Evolutionary conservation across 139 green algal species (phyloP).

Genomic region (Picochlorum sp.): DNA sequence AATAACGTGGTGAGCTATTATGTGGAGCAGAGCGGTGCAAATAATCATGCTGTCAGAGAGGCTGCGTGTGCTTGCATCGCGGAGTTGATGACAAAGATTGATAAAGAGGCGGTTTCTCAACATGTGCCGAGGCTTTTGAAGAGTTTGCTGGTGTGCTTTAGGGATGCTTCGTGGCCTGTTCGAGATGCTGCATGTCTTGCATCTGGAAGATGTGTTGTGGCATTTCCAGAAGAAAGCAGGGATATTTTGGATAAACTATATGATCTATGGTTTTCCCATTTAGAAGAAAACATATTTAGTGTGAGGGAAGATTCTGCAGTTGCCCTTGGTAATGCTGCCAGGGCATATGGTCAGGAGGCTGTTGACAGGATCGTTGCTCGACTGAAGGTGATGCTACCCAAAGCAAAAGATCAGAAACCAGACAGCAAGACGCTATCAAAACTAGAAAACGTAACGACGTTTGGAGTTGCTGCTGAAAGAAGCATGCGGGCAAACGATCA

Average conservation of each 20-base stretch:
- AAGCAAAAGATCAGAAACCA: slow-evolving; percentile 48
- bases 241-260: slow-evolving; percentile 45
- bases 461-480: slow-evolving; percentile 43
- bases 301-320: slow-evolving; percentile 64
- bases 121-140: slow-evolving; percentile 54
- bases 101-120: slow-evolving; percentile 40
- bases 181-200: slow-evolving; percentile 37
- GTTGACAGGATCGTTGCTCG: slow-evolving; percentile 21
- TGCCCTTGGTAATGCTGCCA: slow-evolving; percentile 41
- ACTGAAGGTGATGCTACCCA: slow-evolving; percentile 38
- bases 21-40: slow-evolving; percentile 54
- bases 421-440: slow-evolving; percentile 34
- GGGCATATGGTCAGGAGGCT: slow-evolving; percentile 38
- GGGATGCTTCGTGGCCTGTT: slow-evolving; percentile 79
- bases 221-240: slow-evolving; percentile 43
- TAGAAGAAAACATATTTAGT: slow-evolving; percentile 82
- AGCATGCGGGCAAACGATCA: slow-evolving; percentile 30
- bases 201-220: slow-evolving; percentile 34
- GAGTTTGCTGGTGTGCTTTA: slow-evolving; percentile 60
- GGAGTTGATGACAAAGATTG: slow-evolving; percentile 80
- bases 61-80: slow-evolving; percentile 85
- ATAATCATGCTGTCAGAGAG: slow-evolving; percentile 82
- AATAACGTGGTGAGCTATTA: slow-evolving; percentile 59
- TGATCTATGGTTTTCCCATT: slow-evolving; percentile 64
- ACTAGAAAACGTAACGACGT: slow-evolving; percentile 52